Evolutionary conservation across 495 filamentous ascomycete species (phyloP).

Genomic region (Tuber calosporum): DNA sequence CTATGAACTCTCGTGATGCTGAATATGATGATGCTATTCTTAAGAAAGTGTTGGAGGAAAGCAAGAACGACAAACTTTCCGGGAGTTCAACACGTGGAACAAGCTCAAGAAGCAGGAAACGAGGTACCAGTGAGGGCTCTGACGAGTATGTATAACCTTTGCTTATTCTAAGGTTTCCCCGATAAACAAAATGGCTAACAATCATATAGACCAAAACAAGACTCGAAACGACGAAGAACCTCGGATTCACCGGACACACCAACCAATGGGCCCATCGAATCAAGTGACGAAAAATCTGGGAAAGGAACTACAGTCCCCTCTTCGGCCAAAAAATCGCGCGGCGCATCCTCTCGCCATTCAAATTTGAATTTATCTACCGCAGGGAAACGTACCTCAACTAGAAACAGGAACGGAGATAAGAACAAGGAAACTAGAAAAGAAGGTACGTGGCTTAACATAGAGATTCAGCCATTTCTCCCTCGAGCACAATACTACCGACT

Average conservation of each 20-base stretch:
- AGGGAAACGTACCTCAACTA: constrained; percentile 39
- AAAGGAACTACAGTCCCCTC: constrained; percentile 32
- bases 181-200: constrained; percentile 25
- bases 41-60: constrained; percentile 85
- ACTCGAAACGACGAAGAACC: constrained; percentile 46
- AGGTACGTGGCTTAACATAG: constrained; percentile 23
- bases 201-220: constrained; percentile 42
- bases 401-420: constrained; percentile 38
- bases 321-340: constrained; percentile 38
- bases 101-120: constrained; percentile 61
- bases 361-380: constrained; percentile 22
- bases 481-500: not conserved
- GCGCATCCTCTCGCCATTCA: constrained; percentile 29
- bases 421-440: constrained; percentile 41
- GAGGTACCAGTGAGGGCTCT: constrained; percentile 73
- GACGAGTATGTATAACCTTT: constrained; percentile 65
- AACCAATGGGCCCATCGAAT: constrained; percentile 33
- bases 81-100: constrained; percentile 43
- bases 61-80: constrained; percentile 60
- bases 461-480: constrained; percentile 8
- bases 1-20: constrained; percentile 94
- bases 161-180: constrained; percentile 26
- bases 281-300: constrained; percentile 39
- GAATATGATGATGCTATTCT: constrained; percentile 91
- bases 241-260: constrained; percentile 40